These are phyloP conservation scores for Sporisorium sorghi DNA, from an alignment of 1,284 basidiomycete genomes.

Conservation along the genomic window DNA sequence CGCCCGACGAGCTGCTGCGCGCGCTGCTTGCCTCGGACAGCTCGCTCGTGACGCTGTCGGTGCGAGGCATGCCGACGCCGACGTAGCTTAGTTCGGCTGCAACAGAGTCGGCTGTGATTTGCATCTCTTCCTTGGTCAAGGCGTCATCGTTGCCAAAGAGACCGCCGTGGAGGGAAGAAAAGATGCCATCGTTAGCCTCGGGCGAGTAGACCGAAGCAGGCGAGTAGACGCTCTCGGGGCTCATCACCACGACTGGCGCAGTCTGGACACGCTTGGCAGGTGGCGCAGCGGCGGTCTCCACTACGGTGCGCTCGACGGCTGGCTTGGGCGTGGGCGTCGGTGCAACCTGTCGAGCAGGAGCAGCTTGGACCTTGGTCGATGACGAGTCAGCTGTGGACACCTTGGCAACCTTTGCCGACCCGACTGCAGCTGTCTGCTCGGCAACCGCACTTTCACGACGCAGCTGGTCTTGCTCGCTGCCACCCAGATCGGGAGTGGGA, in stretches of 20 bases:
- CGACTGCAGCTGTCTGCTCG: constrained; percentile 6
- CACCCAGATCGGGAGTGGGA: constrained; percentile 57
- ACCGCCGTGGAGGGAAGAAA: constrained; percentile 32
- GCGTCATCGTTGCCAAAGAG: constrained; percentile 17
- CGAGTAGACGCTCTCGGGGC: constrained; percentile 52
- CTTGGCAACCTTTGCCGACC: constrained; percentile 10
- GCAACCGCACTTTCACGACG: constrained; percentile 14
- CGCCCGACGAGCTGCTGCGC: constrained; percentile 49
- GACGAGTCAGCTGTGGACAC: constrained; percentile 1
- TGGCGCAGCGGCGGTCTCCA: background rate
- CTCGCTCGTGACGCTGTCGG: constrained; percentile 46
- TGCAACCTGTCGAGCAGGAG: constrained; percentile 24
- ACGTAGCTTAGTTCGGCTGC: constrained; percentile 31
- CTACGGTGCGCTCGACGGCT: background rate
- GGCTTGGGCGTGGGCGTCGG: constrained; percentile 20
- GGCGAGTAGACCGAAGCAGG: constrained; percentile 45
- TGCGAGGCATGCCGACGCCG: constrained; percentile 28
- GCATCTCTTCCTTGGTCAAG: constrained; percentile 29
- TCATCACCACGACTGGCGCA: constrained; percentile 11
- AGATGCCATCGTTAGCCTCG: constrained; percentile 12
- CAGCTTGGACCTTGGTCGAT: background rate
- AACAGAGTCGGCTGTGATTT: constrained; percentile 30
- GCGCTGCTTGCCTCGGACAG: constrained; percentile 37
- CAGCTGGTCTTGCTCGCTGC: constrained; percentile 24
- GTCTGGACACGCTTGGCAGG: constrained; percentile 2